These are phyloP conservation scores for Candida succiphila DNA, from an alignment of 805 yeast species.

Conservation along the genomic window DNA sequence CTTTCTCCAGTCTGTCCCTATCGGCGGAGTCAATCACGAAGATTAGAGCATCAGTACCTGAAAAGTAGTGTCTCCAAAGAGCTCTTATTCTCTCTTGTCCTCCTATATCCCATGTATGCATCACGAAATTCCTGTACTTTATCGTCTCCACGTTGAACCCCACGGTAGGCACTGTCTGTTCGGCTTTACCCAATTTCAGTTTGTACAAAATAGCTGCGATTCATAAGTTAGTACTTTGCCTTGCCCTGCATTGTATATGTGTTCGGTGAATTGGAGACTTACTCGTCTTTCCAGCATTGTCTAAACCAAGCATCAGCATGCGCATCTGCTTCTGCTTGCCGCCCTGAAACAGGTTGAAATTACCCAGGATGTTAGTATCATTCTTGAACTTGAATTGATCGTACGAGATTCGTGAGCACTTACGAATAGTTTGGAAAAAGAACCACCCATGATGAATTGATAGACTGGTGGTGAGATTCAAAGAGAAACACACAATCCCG, in stretches of 20 bases:
- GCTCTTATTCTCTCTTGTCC: constrained; percentile 92
- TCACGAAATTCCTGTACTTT: constrained; percentile 28
- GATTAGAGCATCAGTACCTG: constrained; percentile 86
- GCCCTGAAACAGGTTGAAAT: constrained; percentile 1
- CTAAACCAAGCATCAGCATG: constrained; percentile 85
- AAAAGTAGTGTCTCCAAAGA: constrained; percentile 90
- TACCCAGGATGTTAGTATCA: no score
- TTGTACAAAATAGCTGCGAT: constrained; percentile 62
- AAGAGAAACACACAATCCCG: no score
- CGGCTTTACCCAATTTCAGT: constrained; percentile 65
- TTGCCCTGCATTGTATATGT: not conserved
- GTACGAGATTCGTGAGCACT: no score
- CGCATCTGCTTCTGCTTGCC: constrained; percentile 23
- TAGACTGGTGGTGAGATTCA: no score
- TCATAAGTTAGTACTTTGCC: constrained; percentile 3
- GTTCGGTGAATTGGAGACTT: constrained; percentile 16
- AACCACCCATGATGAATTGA: constrained; percentile 10
- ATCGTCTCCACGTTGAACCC: constrained; percentile 82
- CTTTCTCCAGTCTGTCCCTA: constrained; percentile 59
- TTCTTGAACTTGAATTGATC: no score
- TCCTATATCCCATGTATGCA: constrained; percentile 83
- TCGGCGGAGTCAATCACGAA: constrained; percentile 86
- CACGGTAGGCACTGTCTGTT: constrained; percentile 82
- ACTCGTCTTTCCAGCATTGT: constrained; percentile 85
- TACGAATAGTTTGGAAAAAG: constrained; percentile 12